Percentiles rank a stretch among this genome's conserved stretches.
Evolutionary conservation across 306 rosid genomes (phyloP).

Genomic region (Arachis stenosperma): DNA sequence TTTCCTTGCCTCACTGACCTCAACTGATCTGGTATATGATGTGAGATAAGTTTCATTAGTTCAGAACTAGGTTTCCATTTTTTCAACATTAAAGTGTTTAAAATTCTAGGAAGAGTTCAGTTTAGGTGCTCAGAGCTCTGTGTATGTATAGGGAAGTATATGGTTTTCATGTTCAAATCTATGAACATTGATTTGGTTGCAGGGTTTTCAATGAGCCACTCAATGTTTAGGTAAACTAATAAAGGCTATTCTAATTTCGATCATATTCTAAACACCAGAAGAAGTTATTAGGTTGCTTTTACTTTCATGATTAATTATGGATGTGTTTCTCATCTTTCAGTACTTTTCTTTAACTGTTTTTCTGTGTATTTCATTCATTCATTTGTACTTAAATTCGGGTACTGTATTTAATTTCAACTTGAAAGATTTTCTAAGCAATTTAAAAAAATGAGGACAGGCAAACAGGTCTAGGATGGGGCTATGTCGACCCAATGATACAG

Average conservation of each 20-base stretch:
- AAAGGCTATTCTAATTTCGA: constrained; percentile 25
- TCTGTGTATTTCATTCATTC: neutral
- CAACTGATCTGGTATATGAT: constrained; percentile 10
- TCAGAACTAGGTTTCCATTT: constrained; percentile 36
- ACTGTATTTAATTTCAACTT: constrained; percentile 17
- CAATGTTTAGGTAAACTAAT: constrained; percentile 30
- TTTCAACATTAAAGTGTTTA: neutral
- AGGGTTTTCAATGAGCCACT: too few relatives aligned
- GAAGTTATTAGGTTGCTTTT: neutral
- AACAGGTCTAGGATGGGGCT: constrained; percentile 84
- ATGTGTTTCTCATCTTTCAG: constrained; percentile 1
- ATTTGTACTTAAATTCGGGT: neutral
- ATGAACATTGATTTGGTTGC: neutral
- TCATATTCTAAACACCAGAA: constrained; percentile 23
- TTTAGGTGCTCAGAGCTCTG: constrained; percentile 2
- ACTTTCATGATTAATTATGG: constrained; percentile 24
- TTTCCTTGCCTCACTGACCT: constrained; percentile 32
- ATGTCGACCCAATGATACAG: constrained; percentile 79
- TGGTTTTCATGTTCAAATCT: constrained; percentile 29
- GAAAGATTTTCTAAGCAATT: constrained; percentile 15
- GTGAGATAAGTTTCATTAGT: neutral
- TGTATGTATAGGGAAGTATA: constrained; percentile 42
- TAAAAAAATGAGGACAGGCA: constrained; percentile 60
- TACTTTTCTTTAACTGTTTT: neutral
- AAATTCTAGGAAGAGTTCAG: constrained; percentile 28